Evolutionary conservation across 768 basidiomycete species (phyloP).

Genomic region (Exsudoporus frostii): DNA sequence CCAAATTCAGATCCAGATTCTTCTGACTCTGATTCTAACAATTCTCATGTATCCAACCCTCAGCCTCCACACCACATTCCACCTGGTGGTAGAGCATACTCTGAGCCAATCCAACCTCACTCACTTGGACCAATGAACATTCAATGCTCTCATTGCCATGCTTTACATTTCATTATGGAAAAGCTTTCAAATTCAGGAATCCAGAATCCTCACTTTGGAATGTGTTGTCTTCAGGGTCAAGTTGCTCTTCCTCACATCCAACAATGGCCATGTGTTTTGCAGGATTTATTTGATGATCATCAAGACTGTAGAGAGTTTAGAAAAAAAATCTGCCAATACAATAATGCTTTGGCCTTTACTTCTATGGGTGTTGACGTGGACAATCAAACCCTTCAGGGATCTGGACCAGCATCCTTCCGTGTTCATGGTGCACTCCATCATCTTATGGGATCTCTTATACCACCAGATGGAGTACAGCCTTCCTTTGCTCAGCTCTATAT

Average conservation of each 20-base stretch:
- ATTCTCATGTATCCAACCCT: too few species aligned
- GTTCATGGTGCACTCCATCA: too few species aligned
- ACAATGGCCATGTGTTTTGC: slow-evolving; percentile 13
- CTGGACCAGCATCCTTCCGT: too few species aligned
- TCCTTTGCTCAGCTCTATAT: too few species aligned
- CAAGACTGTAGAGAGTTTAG: slow-evolving; percentile 21
- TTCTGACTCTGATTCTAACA: too few species aligned
- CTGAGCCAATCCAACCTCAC: slow-evolving; percentile 5
- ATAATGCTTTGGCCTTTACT: too few species aligned
- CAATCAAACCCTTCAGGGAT: too few species aligned
- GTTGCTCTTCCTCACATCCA: slow-evolving; percentile 21
- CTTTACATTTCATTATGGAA: slow-evolving; percentile 15
- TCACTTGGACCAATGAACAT: slow-evolving; percentile 5
- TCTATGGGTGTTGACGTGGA: too few species aligned
- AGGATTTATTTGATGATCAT: slow-evolving; percentile 14
- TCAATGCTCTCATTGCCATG: slow-evolving; percentile 15
- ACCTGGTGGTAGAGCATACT: slow-evolving; percentile 6
- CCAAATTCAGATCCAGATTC: too few species aligned
- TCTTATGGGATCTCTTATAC: too few species aligned
- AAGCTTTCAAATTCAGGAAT: neutral
- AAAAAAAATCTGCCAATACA: slow-evolving; percentile 39
- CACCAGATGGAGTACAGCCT: too few species aligned
- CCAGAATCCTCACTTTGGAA: slow-evolving; percentile 17
- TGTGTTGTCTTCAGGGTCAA: slow-evolving; percentile 29
- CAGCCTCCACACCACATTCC: neutral